Base-by-base conservation (phyloP, 2,329 filamentous ascomycete species). In the Diaporthe helianthi region DNA sequence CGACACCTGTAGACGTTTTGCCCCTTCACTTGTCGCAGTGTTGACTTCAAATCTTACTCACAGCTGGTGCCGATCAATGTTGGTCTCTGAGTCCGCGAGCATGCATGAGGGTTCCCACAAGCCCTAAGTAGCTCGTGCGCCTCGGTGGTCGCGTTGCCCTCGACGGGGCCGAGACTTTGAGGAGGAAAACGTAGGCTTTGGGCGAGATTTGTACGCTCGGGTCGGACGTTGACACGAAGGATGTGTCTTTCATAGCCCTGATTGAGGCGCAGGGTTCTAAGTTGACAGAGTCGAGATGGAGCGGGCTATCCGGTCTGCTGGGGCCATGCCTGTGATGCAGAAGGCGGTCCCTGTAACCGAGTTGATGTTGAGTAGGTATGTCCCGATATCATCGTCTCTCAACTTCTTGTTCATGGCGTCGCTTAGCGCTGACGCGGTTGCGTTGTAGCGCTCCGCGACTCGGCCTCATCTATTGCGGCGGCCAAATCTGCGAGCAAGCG, bases 11-110 rank as follows among this genome's bases (percentile, higher is more conserved):
- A n/a, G n/a, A n/a, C 2, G 26, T 13, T 63, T 29, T 36, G 44
- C 1, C 58, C 29, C 4, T 63, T 29, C 1, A 49, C 41, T 44
- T 24, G 0, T 78, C 76, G 55, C 78, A 9, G 58, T 10, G 44
- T 63, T 76, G 3, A 83, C 74, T 49, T n/a, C n/a, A n/a, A n/a
- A n/a, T n/a, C n/a, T n/a, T 84, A 84, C 70, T 85, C 82, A 82
- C 83, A 85, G 22, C 77, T 78, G 8, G 82, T 76, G 4, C 82
- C 82, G 3, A 78, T 79, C 82, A 2, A 78, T 79, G 29, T 75
- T 75, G 67, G 79, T 79, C 41, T 75, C 69, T 7, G 77, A 68
- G 44, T 81, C 74, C 3, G 72, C 75, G 0, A 83, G 70, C 82
- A 84, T 84, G 5, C n/a, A n/a, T n/a, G n/a, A n/a, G n/a, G 77